phyloP scores from a whole-genome alignment of 2,329 filamentous ascomycete genomes.

The Arthrobotrys megalospora region DNA sequence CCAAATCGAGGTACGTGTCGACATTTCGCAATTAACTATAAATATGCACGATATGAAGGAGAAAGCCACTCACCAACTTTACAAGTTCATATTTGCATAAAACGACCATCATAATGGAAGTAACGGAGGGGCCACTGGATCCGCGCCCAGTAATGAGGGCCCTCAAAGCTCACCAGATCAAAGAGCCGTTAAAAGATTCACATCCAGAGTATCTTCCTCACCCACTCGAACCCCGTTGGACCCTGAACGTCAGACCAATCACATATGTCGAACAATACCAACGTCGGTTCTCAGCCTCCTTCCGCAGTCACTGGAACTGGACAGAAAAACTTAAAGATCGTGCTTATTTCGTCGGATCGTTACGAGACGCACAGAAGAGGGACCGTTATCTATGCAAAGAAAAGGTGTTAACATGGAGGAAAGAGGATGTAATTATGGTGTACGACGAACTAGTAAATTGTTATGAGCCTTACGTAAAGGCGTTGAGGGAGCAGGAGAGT shows the following conservation, averaged over 20 bases:
- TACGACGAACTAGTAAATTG: neutral
- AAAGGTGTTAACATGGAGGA: slow-evolving; percentile 2
- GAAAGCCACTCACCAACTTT: too few relatives aligned
- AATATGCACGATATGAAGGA: too few relatives aligned
- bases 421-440: slow-evolving; percentile 1
- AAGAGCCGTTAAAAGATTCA: too few relatives aligned
- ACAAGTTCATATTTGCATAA: too few relatives aligned
- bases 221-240: neutral
- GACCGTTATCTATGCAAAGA: neutral
- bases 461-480: neutral
- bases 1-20: too few relatives aligned
- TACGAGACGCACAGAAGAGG: neutral
- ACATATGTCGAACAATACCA: slow-evolving; percentile 13
- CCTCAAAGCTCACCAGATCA: too few relatives aligned
- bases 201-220: neutral
- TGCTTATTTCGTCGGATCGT: neutral
- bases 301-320: neutral
- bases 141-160: too few relatives aligned
- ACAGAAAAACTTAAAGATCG: neutral
- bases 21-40: too few relatives aligned
- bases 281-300: neutral
- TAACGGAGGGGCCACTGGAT: too few relatives aligned
- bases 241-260: neutral
- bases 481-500: neutral
- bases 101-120: too few relatives aligned